Percentiles rank a stretch among this genome's conserved stretches.
Conservation (phyloP, 495 filamentous ascomycete species). For the Amniculicola lignicola region DNA sequence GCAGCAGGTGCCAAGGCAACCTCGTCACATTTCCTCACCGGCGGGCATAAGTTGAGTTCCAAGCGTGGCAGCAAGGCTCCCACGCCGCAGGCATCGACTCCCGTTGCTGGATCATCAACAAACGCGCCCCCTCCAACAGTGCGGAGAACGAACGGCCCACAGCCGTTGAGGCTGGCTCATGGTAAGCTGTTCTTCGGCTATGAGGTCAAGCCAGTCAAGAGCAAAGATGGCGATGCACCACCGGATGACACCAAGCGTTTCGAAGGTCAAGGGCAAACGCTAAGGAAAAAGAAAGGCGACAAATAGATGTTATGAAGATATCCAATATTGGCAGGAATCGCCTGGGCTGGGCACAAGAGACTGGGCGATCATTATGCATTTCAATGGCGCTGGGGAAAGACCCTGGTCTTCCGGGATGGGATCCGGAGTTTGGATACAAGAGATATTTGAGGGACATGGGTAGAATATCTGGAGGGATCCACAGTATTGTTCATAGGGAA, state of each 20-base stretch:
- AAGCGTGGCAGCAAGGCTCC: conserved; percentile 77
- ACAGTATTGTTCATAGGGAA: too few relatives aligned
- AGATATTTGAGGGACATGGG: background rate
- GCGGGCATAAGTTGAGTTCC: conserved; percentile 71
- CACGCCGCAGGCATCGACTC: conserved; percentile 77
- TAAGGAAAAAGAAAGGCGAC: conserved; percentile 56
- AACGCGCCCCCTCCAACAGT: conserved; percentile 50
- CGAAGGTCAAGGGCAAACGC: conserved; percentile 82
- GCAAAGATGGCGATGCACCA: conserved; percentile 67
- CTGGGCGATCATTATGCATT: background rate
- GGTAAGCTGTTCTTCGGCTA: conserved; percentile 97
- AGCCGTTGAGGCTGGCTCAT: conserved; percentile 78
- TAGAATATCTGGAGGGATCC: background rate
- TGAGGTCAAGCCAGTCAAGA: conserved; percentile 80
- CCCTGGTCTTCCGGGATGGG: background rate
- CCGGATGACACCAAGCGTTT: conserved; percentile 69
- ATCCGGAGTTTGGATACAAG: background rate
- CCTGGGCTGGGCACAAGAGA: too few relatives aligned
- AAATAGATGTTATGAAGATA: conserved; percentile 20
- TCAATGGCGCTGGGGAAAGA: conserved; percentile 1
- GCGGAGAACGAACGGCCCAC: conserved; percentile 69
- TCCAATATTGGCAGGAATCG: too few relatives aligned
- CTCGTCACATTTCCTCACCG: conserved; percentile 72
- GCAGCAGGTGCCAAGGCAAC: conserved; percentile 59
- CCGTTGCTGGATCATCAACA: conserved; percentile 65